phyloP scores from a whole-genome alignment of 495 filamentous ascomycete species.

The Acidomyces sp. region DNA sequence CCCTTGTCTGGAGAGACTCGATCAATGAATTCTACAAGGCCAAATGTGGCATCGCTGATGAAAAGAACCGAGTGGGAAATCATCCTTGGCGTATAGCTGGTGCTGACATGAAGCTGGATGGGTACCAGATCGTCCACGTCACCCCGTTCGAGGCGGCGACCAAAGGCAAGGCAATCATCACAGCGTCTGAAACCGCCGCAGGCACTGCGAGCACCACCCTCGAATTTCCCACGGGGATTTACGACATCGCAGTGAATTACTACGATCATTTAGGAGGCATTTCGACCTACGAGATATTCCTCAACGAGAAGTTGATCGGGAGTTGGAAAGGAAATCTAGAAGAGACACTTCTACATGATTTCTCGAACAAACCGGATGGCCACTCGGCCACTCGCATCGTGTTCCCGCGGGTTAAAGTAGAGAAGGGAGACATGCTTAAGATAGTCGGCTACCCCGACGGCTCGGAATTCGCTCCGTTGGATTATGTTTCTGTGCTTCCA shows the following conservation, averaged over 20 bases:
- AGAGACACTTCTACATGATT: constrained; percentile 44
- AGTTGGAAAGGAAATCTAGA: constrained; percentile 22
- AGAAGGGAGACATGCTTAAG: constrained; percentile 43
- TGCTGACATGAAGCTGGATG: constrained; percentile 45
- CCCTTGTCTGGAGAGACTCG: constrained; percentile 55
- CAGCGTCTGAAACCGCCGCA: constrained; percentile 34
- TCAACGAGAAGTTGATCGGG: constrained; percentile 41
- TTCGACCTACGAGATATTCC: constrained; percentile 39
- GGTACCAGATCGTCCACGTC: constrained; percentile 39
- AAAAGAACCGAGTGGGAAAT: constrained; percentile 38
- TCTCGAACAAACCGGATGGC: constrained; percentile 45
- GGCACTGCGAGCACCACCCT: constrained; percentile 39
- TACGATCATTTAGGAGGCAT: constrained; percentile 47
- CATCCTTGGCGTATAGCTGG: constrained; percentile 46
- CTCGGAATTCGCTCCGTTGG: constrained; percentile 48
- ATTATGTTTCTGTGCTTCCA: constrained; percentile 53
- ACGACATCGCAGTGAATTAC: constrained; percentile 53
- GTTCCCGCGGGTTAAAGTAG: constrained; percentile 38
- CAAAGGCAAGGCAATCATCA: constrained; percentile 33
- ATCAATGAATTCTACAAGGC: constrained; percentile 49
- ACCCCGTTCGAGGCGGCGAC: constrained; percentile 39
- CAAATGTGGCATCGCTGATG: constrained; percentile 46
- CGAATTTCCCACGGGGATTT: constrained; percentile 37
- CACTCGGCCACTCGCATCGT: constrained; percentile 51
- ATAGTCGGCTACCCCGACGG: constrained; percentile 48